Evolutionary conservation across 1,284 basidiomycete species (phyloP).

Genomic region (Earliella scabrosa): DNA sequence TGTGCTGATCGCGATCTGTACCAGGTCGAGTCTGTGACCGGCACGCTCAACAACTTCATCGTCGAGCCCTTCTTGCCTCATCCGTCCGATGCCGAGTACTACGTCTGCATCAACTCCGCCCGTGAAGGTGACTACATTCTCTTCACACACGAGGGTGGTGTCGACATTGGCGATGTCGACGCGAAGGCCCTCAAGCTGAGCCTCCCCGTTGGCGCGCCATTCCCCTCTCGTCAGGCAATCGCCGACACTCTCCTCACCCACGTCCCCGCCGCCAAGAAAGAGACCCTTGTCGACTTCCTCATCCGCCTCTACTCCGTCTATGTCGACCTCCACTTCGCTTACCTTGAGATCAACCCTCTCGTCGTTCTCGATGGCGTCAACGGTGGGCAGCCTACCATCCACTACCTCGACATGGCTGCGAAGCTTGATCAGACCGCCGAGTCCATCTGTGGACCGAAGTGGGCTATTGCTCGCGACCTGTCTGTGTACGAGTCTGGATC

Average conservation of each 20-base stretch:
- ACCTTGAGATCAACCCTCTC: slow-evolving; percentile 99
- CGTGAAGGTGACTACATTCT: slow-evolving; percentile 97
- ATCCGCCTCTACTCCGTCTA: slow-evolving; percentile 96
- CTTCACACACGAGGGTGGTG: slow-evolving; percentile 99
- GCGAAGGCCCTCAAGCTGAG: slow-evolving; percentile 94
- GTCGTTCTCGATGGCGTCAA: slow-evolving; percentile 89
- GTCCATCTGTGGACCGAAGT: slow-evolving; percentile 97
- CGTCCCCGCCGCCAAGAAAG: slow-evolving; percentile 83
- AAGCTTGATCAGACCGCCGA: slow-evolving; percentile 99
- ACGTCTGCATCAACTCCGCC: slow-evolving; percentile 96
- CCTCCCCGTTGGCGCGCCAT: slow-evolving; percentile 77
- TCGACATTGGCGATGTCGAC: slow-evolving; percentile 98
- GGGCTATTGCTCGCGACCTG: slow-evolving; percentile 96
- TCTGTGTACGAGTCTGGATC: slow-evolving; percentile 66
- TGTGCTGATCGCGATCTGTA: slow-evolving; percentile 3
- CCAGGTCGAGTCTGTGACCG: slow-evolving; percentile 91
- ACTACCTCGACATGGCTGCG: slow-evolving; percentile 99
- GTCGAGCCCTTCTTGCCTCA: slow-evolving; percentile 98
- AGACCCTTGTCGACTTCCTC: slow-evolving; percentile 92
- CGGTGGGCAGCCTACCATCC: slow-evolving; percentile 79
- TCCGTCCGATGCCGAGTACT: slow-evolving; percentile 93
- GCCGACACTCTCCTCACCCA: slow-evolving; percentile 77
- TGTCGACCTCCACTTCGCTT: slow-evolving; percentile 97
- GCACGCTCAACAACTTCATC: slow-evolving; percentile 97
- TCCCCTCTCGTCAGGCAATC: slow-evolving; percentile 83